phyloP scores from a whole-genome alignment of 306 rosid genomes.

The Oemleria cerasiformis region DNA sequence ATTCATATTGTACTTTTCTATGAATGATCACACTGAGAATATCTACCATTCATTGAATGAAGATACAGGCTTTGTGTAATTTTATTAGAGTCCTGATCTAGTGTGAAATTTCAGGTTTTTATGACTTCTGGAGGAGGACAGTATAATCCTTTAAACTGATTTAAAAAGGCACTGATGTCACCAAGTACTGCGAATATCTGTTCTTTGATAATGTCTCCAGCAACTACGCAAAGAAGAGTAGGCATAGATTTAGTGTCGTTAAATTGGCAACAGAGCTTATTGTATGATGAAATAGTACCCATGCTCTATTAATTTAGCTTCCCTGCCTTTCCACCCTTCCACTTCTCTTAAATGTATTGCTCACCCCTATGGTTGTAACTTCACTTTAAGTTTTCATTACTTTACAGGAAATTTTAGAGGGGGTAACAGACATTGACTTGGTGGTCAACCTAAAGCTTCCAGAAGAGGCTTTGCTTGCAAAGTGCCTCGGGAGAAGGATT shows the following conservation, averaged over 20 bases:
- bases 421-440: constrained; percentile 45
- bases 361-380: neutral
- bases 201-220: neutral
- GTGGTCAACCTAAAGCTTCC: constrained; percentile 48
- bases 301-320: neutral
- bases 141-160: neutral
- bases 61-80: neutral
- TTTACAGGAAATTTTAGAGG: constrained; percentile 50
- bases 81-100: neutral
- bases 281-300: neutral
- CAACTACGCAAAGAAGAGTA: neutral
- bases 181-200: neutral
- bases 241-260: neutral
- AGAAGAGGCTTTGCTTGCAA: constrained; percentile 50
- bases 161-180: neutral
- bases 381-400: neutral
- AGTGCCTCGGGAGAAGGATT: constrained; percentile 50
- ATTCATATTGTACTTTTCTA: neutral
- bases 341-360: neutral
- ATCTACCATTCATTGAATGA: neutral
- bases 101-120: neutral
- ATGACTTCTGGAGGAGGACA: constrained; percentile 1
- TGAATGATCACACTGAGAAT: neutral
- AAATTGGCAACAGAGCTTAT: neutral
- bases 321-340: neutral